These are phyloP conservation scores for Beauveria rudraprayagi DNA, from an alignment of 2,329 filamentous ascomycete genomes.

Conservation along the genomic window DNA sequence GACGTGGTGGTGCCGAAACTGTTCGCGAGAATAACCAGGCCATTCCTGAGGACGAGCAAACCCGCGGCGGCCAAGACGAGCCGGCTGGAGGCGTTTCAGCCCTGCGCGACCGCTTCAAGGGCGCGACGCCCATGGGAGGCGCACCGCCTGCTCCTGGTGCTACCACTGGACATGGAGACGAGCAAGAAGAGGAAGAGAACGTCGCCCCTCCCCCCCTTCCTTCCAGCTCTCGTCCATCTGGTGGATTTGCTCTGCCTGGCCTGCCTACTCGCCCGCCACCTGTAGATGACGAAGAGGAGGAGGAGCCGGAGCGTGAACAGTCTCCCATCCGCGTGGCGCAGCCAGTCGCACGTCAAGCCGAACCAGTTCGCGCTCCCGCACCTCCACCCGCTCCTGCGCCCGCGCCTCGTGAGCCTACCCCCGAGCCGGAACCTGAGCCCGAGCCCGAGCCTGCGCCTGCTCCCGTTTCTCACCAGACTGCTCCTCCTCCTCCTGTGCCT, in stretches of 20 bases:
- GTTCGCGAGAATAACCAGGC: slow-evolving; percentile 57
- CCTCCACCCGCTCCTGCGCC: slow-evolving; percentile 10
- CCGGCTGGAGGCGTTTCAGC: slow-evolving; percentile 61
- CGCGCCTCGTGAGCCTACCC: slow-evolving; percentile 7
- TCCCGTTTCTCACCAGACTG: neutral
- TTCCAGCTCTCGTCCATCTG: slow-evolving; percentile 59
- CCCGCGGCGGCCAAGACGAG: slow-evolving; percentile 40
- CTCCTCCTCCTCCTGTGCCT: slow-evolving; percentile 7
- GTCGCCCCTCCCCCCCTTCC: slow-evolving; percentile 48
- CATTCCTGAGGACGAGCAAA: slow-evolving; percentile 30
- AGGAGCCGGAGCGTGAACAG: slow-evolving; percentile 43
- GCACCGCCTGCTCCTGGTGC: slow-evolving; percentile 28
- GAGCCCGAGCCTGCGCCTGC: slow-evolving; percentile 2
- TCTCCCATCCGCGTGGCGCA: slow-evolving; percentile 83
- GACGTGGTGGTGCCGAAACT: slow-evolving; percentile 48
- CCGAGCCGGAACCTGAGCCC: slow-evolving; percentile 6
- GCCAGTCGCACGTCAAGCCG: slow-evolving; percentile 62
- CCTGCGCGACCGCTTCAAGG: slow-evolving; percentile 76
- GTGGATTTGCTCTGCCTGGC: slow-evolving; percentile 71
- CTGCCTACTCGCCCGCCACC: slow-evolving; percentile 55
- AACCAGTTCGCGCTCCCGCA: slow-evolving; percentile 3
- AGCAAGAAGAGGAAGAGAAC: slow-evolving; percentile 25
- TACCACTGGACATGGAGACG: neutral
- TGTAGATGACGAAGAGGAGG: slow-evolving; percentile 47
- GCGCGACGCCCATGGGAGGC: slow-evolving; percentile 55